A percentile compares a stretch with the other conserved stretches of the same genome.
These are phyloP conservation scores for Diaporthe sp. DNA, from an alignment of 2,329 filamentous ascomycete species.

Conservation along the genomic window DNA sequence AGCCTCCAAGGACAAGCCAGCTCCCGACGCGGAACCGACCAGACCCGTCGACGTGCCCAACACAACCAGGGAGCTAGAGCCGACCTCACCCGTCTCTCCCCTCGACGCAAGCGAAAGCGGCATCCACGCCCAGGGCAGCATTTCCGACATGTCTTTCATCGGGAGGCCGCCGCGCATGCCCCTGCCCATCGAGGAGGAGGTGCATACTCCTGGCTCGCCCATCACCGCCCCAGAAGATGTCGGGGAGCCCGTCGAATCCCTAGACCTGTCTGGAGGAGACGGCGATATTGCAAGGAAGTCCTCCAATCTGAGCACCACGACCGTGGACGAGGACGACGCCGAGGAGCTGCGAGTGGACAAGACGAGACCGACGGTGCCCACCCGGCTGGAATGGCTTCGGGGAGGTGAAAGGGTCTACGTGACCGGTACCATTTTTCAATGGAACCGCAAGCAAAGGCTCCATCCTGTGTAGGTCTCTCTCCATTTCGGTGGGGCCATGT, in stretches of 20 bases:
- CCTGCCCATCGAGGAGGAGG: conserved; percentile 92
- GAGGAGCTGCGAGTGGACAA: conserved; percentile 84
- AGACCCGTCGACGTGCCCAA: conserved; percentile 52
- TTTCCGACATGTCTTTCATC: conserved; percentile 74
- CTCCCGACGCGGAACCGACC: conserved; percentile 46
- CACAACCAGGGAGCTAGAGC: conserved; percentile 46
- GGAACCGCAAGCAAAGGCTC: conserved; percentile 93
- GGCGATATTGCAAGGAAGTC: conserved; percentile 64
- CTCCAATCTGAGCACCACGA: conserved; percentile 72
- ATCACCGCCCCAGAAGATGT: conserved; percentile 81
- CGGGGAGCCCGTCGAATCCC: conserved; percentile 64
- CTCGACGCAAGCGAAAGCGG: conserved; percentile 56
- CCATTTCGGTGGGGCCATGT: conserved; percentile 20
- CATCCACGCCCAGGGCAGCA: conserved; percentile 66
- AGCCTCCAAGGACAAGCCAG: conserved; percentile 19
- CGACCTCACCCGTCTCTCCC: conserved; percentile 50
- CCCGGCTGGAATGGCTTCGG: conserved; percentile 85
- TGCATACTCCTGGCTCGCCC: conserved; percentile 89
- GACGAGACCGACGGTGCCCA: conserved; percentile 84
- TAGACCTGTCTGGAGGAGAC: conserved; percentile 64
- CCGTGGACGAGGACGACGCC: conserved; percentile 81
- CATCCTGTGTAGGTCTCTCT: conserved; percentile 80
- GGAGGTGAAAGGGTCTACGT: conserved; percentile 94
- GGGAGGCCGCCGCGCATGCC: conserved; percentile 88
- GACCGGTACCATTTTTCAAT: conserved; percentile 96